These are phyloP conservation scores for Xerocomellus chrysenteron DNA, from an alignment of 768 basidiomycete species.

Conservation along the genomic window DNA sequence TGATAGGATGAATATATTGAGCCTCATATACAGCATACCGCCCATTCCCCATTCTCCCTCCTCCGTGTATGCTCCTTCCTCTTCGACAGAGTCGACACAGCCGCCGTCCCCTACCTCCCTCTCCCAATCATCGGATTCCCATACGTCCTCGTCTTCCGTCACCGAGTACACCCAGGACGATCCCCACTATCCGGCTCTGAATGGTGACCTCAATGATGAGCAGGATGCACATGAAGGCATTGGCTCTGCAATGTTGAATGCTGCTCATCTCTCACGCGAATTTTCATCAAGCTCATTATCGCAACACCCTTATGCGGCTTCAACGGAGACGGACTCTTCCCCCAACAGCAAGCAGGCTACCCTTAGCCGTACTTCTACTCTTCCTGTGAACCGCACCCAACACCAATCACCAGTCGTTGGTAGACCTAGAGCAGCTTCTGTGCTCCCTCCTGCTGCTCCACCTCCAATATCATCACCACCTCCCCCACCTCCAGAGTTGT, in stretches of 20 bases:
- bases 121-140: slow-evolving; percentile 47
- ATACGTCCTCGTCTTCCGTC: slow-evolving; percentile 47
- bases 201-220: slow-evolving; percentile 29
- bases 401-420: slow-evolving; percentile 25
- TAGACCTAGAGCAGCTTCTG: slow-evolving; percentile 56
- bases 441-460: slow-evolving; percentile 63
- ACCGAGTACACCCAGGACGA: slow-evolving; percentile 41
- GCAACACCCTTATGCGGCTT: slow-evolving; percentile 53
- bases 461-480: slow-evolving; percentile 63
- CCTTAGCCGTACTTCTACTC: slow-evolving; percentile 37
- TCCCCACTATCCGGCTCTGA: slow-evolving; percentile 17
- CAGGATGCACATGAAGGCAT: slow-evolving; percentile 43
- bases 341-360: slow-evolving; percentile 19
- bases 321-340: slow-evolving; percentile 38
- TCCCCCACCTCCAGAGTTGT: slow-evolving; percentile 49
- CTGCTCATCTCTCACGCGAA: slow-evolving; percentile 30
- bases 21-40: slow-evolving; percentile 85
- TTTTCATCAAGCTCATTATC: slow-evolving; percentile 23
- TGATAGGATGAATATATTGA: slow-evolving; percentile 90
- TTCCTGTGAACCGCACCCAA: slow-evolving; percentile 31
- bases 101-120: slow-evolving; percentile 36
- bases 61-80: slow-evolving; percentile 45
- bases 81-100: slow-evolving; percentile 38
- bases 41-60: slow-evolving; percentile 66
- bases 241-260: slow-evolving; percentile 44